A percentile compares a stretch with the other conserved stretches of the same genome.
phyloP scores from a whole-genome alignment of 2,329 filamentous ascomycete genomes.

The Fusarium luffae region DNA sequence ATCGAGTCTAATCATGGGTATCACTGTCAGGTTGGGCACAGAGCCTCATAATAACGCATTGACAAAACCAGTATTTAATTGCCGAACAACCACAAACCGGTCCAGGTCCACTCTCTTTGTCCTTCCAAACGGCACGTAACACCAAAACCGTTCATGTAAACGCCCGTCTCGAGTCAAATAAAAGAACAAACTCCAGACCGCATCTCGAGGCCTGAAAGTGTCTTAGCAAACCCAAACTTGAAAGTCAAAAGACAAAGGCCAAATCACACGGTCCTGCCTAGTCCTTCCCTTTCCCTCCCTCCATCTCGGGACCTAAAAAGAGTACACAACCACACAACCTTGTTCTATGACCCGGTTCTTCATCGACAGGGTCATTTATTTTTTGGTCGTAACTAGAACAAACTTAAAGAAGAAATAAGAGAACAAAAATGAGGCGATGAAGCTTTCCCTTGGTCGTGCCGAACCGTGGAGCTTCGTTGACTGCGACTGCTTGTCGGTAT shows the following conservation, averaged over 20 bases:
- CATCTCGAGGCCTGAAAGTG: neutral
- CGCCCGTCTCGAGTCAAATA: slow-evolving; percentile 14
- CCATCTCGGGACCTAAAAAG: slow-evolving; percentile 29
- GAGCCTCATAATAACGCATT: slow-evolving; percentile 25
- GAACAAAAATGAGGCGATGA: slow-evolving; percentile 22
- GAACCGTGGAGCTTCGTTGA: slow-evolving; percentile 27
- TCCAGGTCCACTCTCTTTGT: slow-evolving; percentile 17
- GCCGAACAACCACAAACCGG: slow-evolving; percentile 1
- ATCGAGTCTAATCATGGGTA: slow-evolving; percentile 4
- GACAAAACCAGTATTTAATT: slow-evolving; percentile 4
- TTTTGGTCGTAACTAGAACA: neutral
- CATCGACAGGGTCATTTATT: slow-evolving; percentile 30
- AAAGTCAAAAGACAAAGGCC: slow-evolving; percentile 6
- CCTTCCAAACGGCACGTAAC: slow-evolving; percentile 10
- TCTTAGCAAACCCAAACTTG: neutral
- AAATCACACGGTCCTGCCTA: slow-evolving; percentile 31
- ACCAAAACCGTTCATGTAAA: slow-evolving; percentile 19
- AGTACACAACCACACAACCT: neutral
- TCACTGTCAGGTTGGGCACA: slow-evolving; percentile 17
- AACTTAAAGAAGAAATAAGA: slow-evolving; percentile 1
- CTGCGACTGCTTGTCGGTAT: neutral
- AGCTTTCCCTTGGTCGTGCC: slow-evolving; percentile 26
- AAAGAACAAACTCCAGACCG: neutral
- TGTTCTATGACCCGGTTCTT: slow-evolving; percentile 15
- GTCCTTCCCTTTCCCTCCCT: slow-evolving; percentile 17